phyloP scores from a whole-genome alignment of 805 yeast species.

The baker's yeast (Saccharomyces cerevisiae) region DNA sequence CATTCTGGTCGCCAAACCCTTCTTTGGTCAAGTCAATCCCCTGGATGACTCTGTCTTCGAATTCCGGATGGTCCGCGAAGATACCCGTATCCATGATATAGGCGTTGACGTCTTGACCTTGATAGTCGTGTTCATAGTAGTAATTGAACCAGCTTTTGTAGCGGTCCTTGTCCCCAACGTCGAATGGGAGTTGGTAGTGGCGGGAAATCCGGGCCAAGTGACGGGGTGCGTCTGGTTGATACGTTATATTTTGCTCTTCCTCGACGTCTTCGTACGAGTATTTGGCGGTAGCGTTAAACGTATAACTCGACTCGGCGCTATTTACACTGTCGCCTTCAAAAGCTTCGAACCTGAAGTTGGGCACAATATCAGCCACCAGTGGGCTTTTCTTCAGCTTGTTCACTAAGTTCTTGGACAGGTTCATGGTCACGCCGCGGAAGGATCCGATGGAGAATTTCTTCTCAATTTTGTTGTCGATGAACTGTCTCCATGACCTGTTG shows the following conservation, averaged over 20 bases:
- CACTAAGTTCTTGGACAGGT: constrained; percentile 41
- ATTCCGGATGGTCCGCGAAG: constrained; percentile 48
- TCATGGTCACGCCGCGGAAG: constrained; percentile 64
- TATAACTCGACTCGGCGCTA: not conserved
- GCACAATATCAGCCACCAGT: constrained; percentile 57
- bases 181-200: constrained; percentile 30
- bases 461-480: constrained; percentile 38
- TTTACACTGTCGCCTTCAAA: constrained; percentile 32
- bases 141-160: constrained; percentile 33
- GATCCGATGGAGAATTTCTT: constrained; percentile 57
- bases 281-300: not conserved
- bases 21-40: constrained; percentile 60
- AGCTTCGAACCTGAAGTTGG: constrained; percentile 55
- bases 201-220: constrained; percentile 62
- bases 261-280: constrained; percentile 1
- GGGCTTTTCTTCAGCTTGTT: constrained; percentile 48
- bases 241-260: not conserved
- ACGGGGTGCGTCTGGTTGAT: constrained; percentile 47
- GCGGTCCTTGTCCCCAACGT: constrained; percentile 11
- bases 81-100: constrained; percentile 85
- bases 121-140: constrained; percentile 37
- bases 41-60: constrained; percentile 50
- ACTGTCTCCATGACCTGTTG: constrained; percentile 32
- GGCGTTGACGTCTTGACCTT: constrained; percentile 58
- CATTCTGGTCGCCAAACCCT: constrained; percentile 58